Base-by-base conservation (phyloP, 257 asterid species). In the Sherardia arvensis region DNA sequence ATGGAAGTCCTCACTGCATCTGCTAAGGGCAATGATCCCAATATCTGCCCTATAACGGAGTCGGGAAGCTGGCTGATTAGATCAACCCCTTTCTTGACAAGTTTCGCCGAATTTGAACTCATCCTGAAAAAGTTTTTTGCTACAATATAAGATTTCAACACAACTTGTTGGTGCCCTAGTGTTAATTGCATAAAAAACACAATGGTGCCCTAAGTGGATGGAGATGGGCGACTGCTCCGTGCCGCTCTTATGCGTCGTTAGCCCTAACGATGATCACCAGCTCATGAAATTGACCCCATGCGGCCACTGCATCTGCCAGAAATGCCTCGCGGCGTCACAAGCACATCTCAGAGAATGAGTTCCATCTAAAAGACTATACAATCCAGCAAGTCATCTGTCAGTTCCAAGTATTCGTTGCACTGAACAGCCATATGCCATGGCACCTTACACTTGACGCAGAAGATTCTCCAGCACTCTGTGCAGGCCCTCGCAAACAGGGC, bases 1-100 rank as follows among this genome's bases (percentile, higher is more conserved):
- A 59, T 25, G 28, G 66, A 57, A 8, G 72, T 68, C 20, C 61
- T 59, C 11, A 25, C 66, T 38, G 66, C 66, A 61, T 61, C 66
- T 22, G 12, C 54, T 22, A 61, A 38, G 3, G 67, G 66, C 62
- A 68, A 28, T 21, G 1, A 11, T 29, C 27, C 36, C 54, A 69
- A 4, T 32, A 69, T 69, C 20, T n/a, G 25, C 17, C 53, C 54
- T 12, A 69, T 51, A 32, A 69, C 22, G n/a, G 53, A 20, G 20
- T 21, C 15, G 0, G 62, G 73, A 11, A 69, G 67, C 17, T 34
- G 20, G 67, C 55, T 49, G 20, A 69, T 54, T 3, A 33, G 1
- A 60, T 61, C 67, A 63, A 14, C 17, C 8, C 3, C 28, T 22
- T 40, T 38, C 51, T 28, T 4, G 5, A 2, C 36, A 15, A n/a